Evolutionary conservation across 2,329 filamentous ascomycete species (phyloP).

Genomic region (Microsporum ferrugineum): DNA sequence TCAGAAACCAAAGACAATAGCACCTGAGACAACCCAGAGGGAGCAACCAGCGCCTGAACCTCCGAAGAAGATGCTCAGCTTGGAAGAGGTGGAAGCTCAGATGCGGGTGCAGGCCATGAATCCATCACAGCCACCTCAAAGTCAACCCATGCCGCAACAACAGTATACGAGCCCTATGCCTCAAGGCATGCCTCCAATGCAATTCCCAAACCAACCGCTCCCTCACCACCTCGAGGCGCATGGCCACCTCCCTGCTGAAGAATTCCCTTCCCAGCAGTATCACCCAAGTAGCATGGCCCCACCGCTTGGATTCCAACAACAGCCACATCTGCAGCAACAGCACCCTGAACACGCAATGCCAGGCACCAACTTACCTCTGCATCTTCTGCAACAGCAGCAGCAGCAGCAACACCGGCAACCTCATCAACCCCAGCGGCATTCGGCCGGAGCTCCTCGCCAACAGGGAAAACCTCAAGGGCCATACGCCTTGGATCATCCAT

Average conservation of each 20-base stretch:
- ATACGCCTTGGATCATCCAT: conserved; percentile 28
- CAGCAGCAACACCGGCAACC: conserved; percentile 63
- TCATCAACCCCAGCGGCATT: conserved; percentile 31
- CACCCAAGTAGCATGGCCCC: conserved; percentile 25
- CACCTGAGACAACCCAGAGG: conserved; percentile 3
- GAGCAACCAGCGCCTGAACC: conserved; percentile 19
- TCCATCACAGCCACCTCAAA: conserved; percentile 21
- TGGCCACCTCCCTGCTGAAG: conserved; percentile 29
- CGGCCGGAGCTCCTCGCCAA: conserved; percentile 18
- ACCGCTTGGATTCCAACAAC: conserved; percentile 27
- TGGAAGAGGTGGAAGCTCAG: conserved; percentile 92
- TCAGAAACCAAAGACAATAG: conserved; percentile 29
- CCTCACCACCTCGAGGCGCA: conserved; percentile 7
- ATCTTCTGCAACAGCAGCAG: conserved; percentile 48
- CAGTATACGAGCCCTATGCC: not conserved
- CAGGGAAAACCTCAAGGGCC: conserved; percentile 21
- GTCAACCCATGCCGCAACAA: conserved; percentile 18
- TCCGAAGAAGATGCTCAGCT: conserved; percentile 73
- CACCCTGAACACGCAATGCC: conserved; percentile 27
- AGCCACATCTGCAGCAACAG: conserved; percentile 27
- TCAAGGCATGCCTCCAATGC: conserved; percentile 7
- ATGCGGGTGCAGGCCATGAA: conserved; percentile 47
- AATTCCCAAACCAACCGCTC: conserved; percentile 8
- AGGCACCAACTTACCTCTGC: conserved; percentile 37
- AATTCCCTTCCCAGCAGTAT: conserved; percentile 38